phyloP scores from a whole-genome alignment of 805 yeast genomes.

The Yamadazyma kitorensis region DNA sequence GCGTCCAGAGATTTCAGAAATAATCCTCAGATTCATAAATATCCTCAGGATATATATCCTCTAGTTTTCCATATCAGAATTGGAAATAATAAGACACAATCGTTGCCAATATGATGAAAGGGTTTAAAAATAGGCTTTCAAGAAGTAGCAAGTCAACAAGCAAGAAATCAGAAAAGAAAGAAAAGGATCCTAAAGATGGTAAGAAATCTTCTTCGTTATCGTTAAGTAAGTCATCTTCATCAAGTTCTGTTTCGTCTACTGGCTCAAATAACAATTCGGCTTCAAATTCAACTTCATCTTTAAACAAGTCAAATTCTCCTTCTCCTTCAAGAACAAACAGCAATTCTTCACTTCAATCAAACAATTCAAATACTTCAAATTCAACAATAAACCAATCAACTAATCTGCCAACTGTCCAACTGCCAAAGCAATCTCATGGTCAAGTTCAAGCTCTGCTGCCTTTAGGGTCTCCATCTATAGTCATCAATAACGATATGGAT shows the following conservation, averaged over 20 bases:
- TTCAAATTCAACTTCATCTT: conserved; percentile 18
- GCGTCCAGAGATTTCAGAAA: too few relatives aligned
- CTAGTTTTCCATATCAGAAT: too few relatives aligned
- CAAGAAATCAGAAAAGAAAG: conserved; percentile 36
- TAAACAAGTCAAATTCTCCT: conserved; percentile 27
- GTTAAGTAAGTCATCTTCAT: too few relatives aligned
- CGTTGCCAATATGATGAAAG: conserved; percentile 43
- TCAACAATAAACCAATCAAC: conserved; percentile 12
- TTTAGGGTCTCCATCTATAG: conserved; percentile 12
- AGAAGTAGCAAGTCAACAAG: conserved; percentile 31
- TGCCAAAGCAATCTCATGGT: conserved; percentile 11
- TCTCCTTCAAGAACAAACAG: conserved; percentile 32
- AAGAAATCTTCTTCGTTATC: conserved; percentile 9
- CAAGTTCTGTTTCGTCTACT: conserved; percentile 2
- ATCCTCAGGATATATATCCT: too few relatives aligned
- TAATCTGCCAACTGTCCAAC: conserved; percentile 17
- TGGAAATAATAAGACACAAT: background rate
- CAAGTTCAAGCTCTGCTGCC: conserved; percentile 8
- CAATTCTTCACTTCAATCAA: conserved; percentile 23
- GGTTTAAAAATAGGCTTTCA: conserved; percentile 45
- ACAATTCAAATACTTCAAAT: conserved; percentile 11
- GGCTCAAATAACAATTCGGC: conserved; percentile 16
- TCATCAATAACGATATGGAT: conserved; percentile 10
- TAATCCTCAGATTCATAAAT: too few relatives aligned
- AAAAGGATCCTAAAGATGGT: conserved; percentile 19